These are phyloP conservation scores for Aspergillus aculeatinus DNA, from an alignment of 2,329 filamentous ascomycete species.

Conservation along the genomic window DNA sequence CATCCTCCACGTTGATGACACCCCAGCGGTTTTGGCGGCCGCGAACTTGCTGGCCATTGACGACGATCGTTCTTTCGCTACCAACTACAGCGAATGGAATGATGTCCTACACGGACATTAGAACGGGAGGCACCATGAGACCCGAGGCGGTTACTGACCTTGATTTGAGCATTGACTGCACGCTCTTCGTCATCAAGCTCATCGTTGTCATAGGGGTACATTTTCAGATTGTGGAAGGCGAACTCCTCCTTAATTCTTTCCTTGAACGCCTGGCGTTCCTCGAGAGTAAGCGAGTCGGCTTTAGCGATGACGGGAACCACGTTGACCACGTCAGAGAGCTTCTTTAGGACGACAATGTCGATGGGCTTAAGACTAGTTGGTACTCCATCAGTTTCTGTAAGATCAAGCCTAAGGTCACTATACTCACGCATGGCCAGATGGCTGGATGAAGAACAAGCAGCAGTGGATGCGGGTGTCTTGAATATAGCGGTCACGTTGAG, in stretches of 20 bases:
- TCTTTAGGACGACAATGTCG: constrained; percentile 99
- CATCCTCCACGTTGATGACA: constrained; percentile 98
- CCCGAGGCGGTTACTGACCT: constrained; percentile 59
- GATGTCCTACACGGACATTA: constrained; percentile 63
- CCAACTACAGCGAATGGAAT: constrained; percentile 97
- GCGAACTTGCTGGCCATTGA: constrained; percentile 95
- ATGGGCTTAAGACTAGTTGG: constrained; percentile 77
- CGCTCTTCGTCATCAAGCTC: constrained; percentile 98
- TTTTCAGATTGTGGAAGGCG: constrained; percentile 98
- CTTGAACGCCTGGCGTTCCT: constrained; percentile 96
- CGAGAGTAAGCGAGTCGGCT: constrained; percentile 90
- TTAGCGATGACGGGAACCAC: constrained; percentile 99
- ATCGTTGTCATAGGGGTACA: constrained; percentile 99
- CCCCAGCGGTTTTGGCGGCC: constrained; percentile 99
- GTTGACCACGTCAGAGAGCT: constrained; percentile 98
- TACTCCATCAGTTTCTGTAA: constrained; percentile 11
- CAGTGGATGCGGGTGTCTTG: constrained; percentile 99
- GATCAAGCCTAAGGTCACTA: background rate
- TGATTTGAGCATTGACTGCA: constrained; percentile 90
- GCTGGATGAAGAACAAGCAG: constrained; percentile 99
- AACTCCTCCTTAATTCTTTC: constrained; percentile 99
- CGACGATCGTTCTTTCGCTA: constrained; percentile 95
- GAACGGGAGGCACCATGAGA: constrained; percentile 35
- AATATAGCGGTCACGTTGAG: constrained; percentile 98
- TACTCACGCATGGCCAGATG: constrained; percentile 80